Evolutionary conservation across 2,329 filamentous ascomycete genomes (phyloP).

Genomic region (Trichophyton schoenleinii): DNA sequence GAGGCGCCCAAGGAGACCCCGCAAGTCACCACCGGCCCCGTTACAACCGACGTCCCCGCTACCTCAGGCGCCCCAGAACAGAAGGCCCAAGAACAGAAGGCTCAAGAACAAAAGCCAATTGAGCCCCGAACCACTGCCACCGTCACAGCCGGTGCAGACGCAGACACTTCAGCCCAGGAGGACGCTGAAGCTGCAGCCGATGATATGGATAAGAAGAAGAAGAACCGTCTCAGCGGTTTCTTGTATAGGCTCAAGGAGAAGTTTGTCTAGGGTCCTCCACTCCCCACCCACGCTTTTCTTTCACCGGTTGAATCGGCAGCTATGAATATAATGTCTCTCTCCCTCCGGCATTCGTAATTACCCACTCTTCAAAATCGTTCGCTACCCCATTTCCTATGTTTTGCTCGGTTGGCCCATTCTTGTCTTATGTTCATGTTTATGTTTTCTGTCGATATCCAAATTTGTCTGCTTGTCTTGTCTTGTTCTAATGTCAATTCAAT

Average conservation of each 20-base stretch:
- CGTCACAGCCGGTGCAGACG: conserved; percentile 13
- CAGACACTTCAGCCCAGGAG: not conserved
- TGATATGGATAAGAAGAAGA: conserved; percentile 51
- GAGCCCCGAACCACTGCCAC: conserved; percentile 13
- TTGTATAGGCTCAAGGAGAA: conserved; percentile 46
- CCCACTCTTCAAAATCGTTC: not conserved
- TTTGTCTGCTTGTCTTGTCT: too few relatives aligned
- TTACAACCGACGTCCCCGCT: conserved; percentile 14
- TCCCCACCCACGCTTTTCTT: not conserved
- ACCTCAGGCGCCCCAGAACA: conserved; percentile 7
- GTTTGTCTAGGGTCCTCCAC: conserved; percentile 19
- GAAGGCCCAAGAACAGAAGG: not conserved
- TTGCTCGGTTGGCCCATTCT: not conserved
- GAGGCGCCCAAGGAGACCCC: conserved; percentile 1
- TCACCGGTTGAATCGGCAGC: not conserved
- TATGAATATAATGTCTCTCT: not conserved
- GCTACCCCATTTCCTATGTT: not conserved
- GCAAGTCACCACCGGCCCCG: conserved; percentile 13
- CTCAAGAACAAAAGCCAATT: conserved; percentile 8
- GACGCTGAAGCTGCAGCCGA: conserved; percentile 17
- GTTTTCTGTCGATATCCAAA: not conserved
- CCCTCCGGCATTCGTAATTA: not conserved
- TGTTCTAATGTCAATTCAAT: too few relatives aligned
- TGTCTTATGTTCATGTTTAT: not conserved
- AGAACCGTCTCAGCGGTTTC: conserved; percentile 51